Evolutionary conservation across 768 basidiomycete genomes (phyloP).

Genomic region (Podaxis sp.): DNA sequence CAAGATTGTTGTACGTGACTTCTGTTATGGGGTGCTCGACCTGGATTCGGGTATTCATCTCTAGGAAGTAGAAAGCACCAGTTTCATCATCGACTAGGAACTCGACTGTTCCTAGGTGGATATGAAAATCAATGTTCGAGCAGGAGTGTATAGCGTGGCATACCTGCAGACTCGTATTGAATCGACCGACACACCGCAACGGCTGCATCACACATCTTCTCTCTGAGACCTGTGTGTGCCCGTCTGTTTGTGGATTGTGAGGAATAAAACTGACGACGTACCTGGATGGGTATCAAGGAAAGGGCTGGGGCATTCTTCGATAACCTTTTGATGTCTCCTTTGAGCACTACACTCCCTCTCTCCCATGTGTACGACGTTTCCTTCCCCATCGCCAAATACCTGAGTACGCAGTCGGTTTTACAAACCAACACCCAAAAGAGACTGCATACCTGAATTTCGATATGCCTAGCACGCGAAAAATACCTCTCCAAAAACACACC

Average conservation of each 20-base stretch:
- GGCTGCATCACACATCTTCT: constrained; percentile 50
- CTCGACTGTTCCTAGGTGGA: constrained; percentile 53
- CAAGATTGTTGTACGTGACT: constrained; percentile 46
- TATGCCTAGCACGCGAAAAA: constrained; percentile 49
- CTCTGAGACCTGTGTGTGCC: constrained; percentile 32
- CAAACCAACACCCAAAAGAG: too few species aligned
- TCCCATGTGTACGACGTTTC: constrained; percentile 57
- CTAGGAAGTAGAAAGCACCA: constrained; percentile 59
- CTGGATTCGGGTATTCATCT: constrained; percentile 70
- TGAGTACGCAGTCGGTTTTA: constrained; percentile 14
- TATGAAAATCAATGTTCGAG: neutral
- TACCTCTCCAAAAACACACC: constrained; percentile 61
- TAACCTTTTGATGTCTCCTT: constrained; percentile 66
- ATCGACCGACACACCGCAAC: constrained; percentile 43
- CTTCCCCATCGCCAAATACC: constrained; percentile 65
- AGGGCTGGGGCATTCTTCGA: constrained; percentile 66
- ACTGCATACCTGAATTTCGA: constrained; percentile 54
- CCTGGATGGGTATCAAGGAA: constrained; percentile 45
- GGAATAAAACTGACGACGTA: constrained; percentile 16
- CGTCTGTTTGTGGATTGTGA: neutral
- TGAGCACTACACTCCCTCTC: constrained; percentile 72
- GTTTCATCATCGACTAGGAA: constrained; percentile 55
- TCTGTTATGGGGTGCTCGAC: constrained; percentile 71
- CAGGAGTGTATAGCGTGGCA: neutral
- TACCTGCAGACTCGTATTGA: constrained; percentile 57